Percentiles rank a stretch among this genome's conserved stretches.
Conservation (phyloP, 768 basidiomycete genomes). For the Tulasnella sp. region DNA sequence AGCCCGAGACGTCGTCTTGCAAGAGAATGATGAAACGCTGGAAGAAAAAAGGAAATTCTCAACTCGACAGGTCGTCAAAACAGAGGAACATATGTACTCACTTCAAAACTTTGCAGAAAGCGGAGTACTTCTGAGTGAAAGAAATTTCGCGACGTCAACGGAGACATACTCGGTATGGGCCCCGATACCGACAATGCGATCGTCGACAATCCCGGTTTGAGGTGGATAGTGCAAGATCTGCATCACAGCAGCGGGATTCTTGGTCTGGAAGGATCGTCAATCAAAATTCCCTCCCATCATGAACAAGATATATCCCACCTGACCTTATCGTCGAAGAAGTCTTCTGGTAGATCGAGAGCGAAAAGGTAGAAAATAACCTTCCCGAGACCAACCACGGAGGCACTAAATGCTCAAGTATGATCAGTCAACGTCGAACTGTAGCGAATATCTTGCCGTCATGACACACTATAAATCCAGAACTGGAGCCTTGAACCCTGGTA, state of each 20-base stretch:
- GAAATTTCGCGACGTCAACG: no score
- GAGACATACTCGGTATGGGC: constrained; percentile 83
- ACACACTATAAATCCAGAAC: constrained; percentile 25
- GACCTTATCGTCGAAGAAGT: constrained; percentile 78
- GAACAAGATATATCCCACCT: no score
- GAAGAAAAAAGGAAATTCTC: no score
- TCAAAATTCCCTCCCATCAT: no score
- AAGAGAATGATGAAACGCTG: constrained; percentile 88
- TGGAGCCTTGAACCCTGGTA: constrained; percentile 49
- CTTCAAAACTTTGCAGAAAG: no score
- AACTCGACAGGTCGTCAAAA: no score
- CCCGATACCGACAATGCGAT: constrained; percentile 66
- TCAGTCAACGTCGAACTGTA: no score
- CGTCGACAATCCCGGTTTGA: constrained; percentile 48
- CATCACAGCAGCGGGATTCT: constrained; percentile 72
- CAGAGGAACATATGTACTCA: no score
- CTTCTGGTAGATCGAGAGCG: constrained; percentile 61
- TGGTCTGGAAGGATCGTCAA: constrained; percentile 44
- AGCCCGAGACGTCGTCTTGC: constrained; percentile 47
- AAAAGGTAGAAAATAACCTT: constrained; percentile 68
- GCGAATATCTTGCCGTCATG: background rate
- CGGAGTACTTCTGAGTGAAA: no score
- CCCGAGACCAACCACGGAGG: constrained; percentile 48
- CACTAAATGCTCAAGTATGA: no score
- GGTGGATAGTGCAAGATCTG: constrained; percentile 78